Base-by-base conservation (phyloP, 2,329 filamentous ascomycete genomes). In the Corniculantispora saksenae region DNA sequence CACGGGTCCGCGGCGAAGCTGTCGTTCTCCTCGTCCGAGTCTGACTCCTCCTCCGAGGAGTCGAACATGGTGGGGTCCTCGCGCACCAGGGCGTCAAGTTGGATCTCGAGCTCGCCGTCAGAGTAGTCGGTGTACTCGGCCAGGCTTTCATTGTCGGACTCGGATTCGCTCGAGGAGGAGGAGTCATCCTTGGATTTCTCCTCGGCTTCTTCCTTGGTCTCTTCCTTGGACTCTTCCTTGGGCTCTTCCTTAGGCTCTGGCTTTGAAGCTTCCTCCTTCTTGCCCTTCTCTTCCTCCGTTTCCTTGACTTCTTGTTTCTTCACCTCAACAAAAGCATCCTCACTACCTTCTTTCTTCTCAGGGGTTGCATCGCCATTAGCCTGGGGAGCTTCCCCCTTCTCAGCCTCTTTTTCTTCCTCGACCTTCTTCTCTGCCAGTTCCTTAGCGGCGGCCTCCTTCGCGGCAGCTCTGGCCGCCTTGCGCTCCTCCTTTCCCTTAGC, bases 1-100 rank as follows among this genome's bases (percentile, higher is more conserved):
- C 87, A 90, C 0, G 86, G 83, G 48, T 86, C 82, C 27, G 80
- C 78, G 67, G 85, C 82, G 57, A 83, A 83, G 64, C 87, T 84
- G 17, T 35, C 54, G 21, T 64, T 64, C n/a, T 61, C 47, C 35
- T 53, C 47, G 48, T 61, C 58, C 45, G 32, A 43, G 23, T 53
- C 48, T 5, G 9, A 15, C 3, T 53, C 58, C 3, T 17, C n/a
- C 3, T 19, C 4, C 21, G 58, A 53, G n/a, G 40, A 51, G 45
- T 58, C 62, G 29, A 61, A 45, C 48, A 61, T 23, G 23, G 10
- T 25, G 8, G 58, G 58, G 35, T 61, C 23, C 21, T 53, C 23
- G 9, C 58, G 58, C 25, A n/a, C 15, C 32, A 53, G 6, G 32
- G 17, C 58, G 21, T 53, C 35, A 7, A 77, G 67, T 3, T 70